Evolutionary conservation across 305 asterid species (phyloP).

Genomic region (Rubia peregrina): DNA sequence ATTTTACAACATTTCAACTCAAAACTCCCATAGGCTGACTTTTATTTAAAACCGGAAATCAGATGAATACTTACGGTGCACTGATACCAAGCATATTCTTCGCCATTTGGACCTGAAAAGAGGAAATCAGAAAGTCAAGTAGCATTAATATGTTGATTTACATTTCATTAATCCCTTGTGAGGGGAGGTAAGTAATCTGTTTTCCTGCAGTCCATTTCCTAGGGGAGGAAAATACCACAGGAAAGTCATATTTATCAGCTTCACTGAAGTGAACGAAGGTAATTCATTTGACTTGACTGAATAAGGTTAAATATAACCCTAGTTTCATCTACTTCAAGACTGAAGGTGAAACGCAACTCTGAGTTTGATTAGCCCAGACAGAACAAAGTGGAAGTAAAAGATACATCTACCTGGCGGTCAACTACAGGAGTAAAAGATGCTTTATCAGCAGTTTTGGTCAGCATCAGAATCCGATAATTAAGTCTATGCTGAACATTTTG

Average conservation of each 20-base stretch:
- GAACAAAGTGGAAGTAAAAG: background rate
- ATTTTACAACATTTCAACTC: background rate
- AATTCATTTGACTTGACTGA: background rate
- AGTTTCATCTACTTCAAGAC: background rate
- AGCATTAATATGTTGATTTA: background rate
- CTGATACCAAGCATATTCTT: slow-evolving; percentile 65
- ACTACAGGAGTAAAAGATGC: background rate
- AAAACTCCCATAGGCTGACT: background rate
- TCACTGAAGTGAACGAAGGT: background rate
- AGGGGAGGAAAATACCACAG: too few relatives aligned
- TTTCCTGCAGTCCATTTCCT: background rate
- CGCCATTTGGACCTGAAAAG: slow-evolving; percentile 65
- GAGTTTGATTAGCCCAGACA: background rate
- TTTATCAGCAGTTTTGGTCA: background rate
- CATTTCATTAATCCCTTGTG: background rate
- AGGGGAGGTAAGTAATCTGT: background rate
- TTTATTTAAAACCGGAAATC: background rate
- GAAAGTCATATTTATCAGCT: background rate
- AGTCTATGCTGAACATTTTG: background rate
- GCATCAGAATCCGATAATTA: background rate
- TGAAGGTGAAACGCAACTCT: background rate
- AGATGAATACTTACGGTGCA: slow-evolving; percentile 52
- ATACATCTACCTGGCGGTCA: background rate
- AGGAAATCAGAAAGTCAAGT: slow-evolving; percentile 12
- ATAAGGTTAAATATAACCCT: too few relatives aligned